Percentiles rank a stretch among this genome's conserved stretches.
These are phyloP conservation scores for Ophiostoma tasmaniense DNA, from an alignment of 2,329 filamentous ascomycete genomes.

Conservation along the genomic window DNA sequence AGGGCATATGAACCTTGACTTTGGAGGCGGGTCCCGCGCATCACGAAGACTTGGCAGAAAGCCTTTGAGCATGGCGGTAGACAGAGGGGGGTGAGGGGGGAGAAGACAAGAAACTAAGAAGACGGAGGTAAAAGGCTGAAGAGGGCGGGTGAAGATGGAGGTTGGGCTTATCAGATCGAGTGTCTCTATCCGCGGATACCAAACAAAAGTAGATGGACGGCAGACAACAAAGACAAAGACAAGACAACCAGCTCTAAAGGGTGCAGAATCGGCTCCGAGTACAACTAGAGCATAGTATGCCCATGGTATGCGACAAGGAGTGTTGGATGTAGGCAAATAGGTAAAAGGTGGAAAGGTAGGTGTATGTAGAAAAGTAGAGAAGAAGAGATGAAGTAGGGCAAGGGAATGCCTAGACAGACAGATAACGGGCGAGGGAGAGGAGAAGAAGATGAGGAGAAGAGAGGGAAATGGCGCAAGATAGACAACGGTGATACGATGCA, in stretches of 20 bases:
- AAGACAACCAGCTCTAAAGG: not conserved
- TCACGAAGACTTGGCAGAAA: slow-evolving; percentile 25
- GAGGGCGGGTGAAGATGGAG: not conserved
- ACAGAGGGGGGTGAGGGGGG: not conserved
- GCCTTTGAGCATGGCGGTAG: slow-evolving; percentile 23
- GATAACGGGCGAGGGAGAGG: not conserved
- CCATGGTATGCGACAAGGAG: slow-evolving; percentile 8
- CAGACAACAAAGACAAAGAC: not conserved
- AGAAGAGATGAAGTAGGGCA: not conserved
- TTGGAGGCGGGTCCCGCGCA: slow-evolving; percentile 23
- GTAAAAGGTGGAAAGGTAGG: not conserved
- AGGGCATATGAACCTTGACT: slow-evolving; percentile 24
- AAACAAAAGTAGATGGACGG: not conserved
- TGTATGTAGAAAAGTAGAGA: not conserved
- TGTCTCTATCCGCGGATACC: not conserved
- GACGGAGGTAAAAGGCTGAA: not conserved
- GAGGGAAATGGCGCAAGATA: not conserved
- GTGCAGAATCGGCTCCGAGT: not conserved
- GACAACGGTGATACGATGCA: not conserved
- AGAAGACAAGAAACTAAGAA: not conserved
- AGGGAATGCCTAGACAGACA: not conserved
- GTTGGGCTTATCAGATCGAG: not conserved
- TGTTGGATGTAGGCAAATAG: not conserved
- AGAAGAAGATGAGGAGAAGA: not conserved
- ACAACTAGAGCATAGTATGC: not conserved